These are phyloP conservation scores for Aspergillus sojae DNA, from an alignment of 2,329 filamentous ascomycete species.

Conservation along the genomic window DNA sequence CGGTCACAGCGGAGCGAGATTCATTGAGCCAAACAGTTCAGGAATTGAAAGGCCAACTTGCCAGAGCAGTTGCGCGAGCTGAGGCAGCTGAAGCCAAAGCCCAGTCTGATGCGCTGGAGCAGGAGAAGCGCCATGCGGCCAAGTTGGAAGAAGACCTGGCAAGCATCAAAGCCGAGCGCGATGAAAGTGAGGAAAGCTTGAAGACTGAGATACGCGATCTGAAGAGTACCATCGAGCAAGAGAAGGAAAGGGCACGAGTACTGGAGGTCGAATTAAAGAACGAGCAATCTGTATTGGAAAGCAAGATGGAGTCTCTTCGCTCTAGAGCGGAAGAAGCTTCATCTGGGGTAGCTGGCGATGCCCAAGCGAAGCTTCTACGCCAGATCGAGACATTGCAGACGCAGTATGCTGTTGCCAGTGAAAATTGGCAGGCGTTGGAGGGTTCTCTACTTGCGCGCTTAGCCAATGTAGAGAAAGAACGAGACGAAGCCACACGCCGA, in stretches of 20 bases:
- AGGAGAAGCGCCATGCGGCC: slow-evolving; percentile 60
- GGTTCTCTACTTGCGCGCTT: slow-evolving; percentile 78
- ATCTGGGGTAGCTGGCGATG: slow-evolving; percentile 77
- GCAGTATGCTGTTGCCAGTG: slow-evolving; percentile 89
- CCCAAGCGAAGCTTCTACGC: slow-evolving; percentile 84
- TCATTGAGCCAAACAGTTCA: slow-evolving; percentile 66
- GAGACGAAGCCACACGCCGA: slow-evolving; percentile 79
- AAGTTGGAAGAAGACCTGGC: slow-evolving; percentile 67
- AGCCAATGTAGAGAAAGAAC: slow-evolving; percentile 80
- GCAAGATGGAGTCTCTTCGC: slow-evolving; percentile 85
- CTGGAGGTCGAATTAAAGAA: slow-evolving; percentile 76
- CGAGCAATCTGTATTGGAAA: slow-evolving; percentile 78
- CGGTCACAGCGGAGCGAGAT: slow-evolving; percentile 64
- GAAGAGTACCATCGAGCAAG: slow-evolving; percentile 71
- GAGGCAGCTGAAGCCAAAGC: slow-evolving; percentile 68
- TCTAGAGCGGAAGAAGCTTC: slow-evolving; percentile 85
- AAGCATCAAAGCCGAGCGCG: slow-evolving; percentile 72
- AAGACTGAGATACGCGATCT: slow-evolving; percentile 71
- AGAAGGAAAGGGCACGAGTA: slow-evolving; percentile 68
- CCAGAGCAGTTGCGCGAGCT: slow-evolving; percentile 66
- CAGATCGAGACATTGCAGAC: slow-evolving; percentile 96
- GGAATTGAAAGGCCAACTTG: slow-evolving; percentile 70
- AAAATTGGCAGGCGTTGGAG: slow-evolving; percentile 98
- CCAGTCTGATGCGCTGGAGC: slow-evolving; percentile 68
- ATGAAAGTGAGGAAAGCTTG: slow-evolving; percentile 70